Evolutionary conservation across 306 rosid genomes (phyloP).

Genomic region (Pachyrhizus erosus): DNA sequence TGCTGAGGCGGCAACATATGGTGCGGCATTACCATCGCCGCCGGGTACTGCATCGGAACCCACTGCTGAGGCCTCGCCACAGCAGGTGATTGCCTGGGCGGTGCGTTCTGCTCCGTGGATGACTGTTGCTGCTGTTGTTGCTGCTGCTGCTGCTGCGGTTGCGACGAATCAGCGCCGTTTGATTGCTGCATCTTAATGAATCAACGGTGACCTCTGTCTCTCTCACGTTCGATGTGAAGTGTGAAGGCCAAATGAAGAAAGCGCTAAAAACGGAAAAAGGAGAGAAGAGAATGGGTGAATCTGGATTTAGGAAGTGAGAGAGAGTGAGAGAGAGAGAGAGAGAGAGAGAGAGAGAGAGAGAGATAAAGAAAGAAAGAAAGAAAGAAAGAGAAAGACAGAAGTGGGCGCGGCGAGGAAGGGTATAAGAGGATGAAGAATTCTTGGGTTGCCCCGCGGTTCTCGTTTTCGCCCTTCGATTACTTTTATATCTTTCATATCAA

Average conservation of each 20-base stretch:
- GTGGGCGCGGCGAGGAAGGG: slow-evolving; percentile 55
- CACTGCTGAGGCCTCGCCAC: slow-evolving; percentile 65
- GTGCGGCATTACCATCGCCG: slow-evolving; percentile 97
- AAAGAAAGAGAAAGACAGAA: too few species aligned
- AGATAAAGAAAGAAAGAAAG: too few species aligned
- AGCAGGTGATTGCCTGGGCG: slow-evolving; percentile 33
- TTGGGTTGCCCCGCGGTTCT: slow-evolving; percentile 71
- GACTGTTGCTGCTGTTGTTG: slow-evolving; percentile 53
- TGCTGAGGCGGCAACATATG: slow-evolving; percentile 91
- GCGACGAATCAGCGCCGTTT: slow-evolving; percentile 77
- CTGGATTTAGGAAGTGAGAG: slow-evolving; percentile 36
- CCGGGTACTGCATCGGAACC: slow-evolving; percentile 92
- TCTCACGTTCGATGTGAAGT: slow-evolving; percentile 24
- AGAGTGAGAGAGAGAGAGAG: slow-evolving; percentile 4
- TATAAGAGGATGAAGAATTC: slow-evolving; percentile 68
- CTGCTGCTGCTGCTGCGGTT: slow-evolving; percentile 49
- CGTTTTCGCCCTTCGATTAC: slow-evolving; percentile 55
- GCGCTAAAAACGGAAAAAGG: not conserved
- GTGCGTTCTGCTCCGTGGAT: slow-evolving; percentile 43
- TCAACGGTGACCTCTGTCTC: not conserved
- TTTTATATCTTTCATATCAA: not conserved
- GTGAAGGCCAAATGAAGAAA: slow-evolving; percentile 21
- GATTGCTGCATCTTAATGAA: slow-evolving; percentile 78
- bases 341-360: too few species aligned
- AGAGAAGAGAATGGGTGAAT: slow-evolving; percentile 41